Base-by-base conservation (phyloP, 2,329 filamentous ascomycete species). In the Hymenoscyphus albidus region DNA sequence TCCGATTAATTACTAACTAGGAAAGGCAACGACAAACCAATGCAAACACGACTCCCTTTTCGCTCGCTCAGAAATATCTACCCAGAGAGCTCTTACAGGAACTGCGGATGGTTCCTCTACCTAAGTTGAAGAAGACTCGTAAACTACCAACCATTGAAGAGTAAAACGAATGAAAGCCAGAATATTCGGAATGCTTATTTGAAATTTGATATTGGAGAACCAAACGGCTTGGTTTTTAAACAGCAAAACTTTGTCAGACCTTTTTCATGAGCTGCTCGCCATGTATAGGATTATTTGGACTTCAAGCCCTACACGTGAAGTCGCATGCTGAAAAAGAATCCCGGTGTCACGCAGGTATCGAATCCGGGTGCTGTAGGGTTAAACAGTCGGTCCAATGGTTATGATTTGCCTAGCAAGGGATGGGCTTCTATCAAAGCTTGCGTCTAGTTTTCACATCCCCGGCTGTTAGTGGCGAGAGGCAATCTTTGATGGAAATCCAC, bases 31-130 rank as follows among this genome's bases (percentile, higher is more conserved):
- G 92, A 64, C 89, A 91, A 75, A 85, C 90, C 66, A 89, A 84
- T 70, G 82, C 84, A 51, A 84, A 84, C 38, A 88, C 84, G n/a
- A 94, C 92, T 60, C 82, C 88, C 35, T 96, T 96, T 77, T 91
- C 91, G 42, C 83, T 96, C n/a, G 93, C 93, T 39, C 90, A 94
- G 73, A 90, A 87, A 67, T 82, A 94, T 77, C 82, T 97, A 55
- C 92, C 93, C 1, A 82, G 92, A 70, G 93, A 97, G 77, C 82
- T 96, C 63, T 79, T 95, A 60, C 91, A 95, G 75, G 89, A 94
- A 74, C 80, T 97, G 69, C 88, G 89, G 66, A 92, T 93, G 88
- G 80, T 85, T 6, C 80, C 83, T 7, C 83, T 83, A 1, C 76
- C 80, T 2, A 83, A 82, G 55, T 72, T 78, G 9, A 87, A 82